Conservation (phyloP, 129 eudicot species). For the Flaveria robusta region DNA sequence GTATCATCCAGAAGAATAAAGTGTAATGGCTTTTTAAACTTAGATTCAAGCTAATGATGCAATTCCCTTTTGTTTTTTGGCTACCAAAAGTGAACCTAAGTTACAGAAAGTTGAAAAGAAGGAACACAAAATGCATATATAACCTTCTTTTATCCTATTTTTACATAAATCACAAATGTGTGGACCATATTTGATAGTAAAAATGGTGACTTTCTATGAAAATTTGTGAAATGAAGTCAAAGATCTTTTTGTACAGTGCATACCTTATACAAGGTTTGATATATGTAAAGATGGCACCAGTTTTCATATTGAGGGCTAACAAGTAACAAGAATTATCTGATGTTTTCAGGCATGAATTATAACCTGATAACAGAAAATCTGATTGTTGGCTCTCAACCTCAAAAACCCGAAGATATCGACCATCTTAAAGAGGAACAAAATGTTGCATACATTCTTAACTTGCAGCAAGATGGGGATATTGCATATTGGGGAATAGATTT, state of each 20-base stretch:
- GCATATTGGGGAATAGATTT: conserved; percentile 88
- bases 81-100: conserved; percentile 14
- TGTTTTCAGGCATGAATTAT: conserved; percentile 82
- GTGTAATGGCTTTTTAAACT: conserved; percentile 16
- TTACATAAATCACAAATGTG: not conserved
- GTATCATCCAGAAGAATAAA: conserved; percentile 18
- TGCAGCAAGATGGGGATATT: conserved; percentile 87
- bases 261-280: not conserved
- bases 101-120: not conserved
- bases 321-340: conserved; percentile 26
- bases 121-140: not conserved
- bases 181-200: not conserved
- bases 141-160: not conserved
- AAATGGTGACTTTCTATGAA: not conserved
- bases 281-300: not conserved
- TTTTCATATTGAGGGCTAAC: conserved; percentile 22
- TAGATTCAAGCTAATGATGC: not conserved
- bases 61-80: not conserved
- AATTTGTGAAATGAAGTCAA: not conserved
- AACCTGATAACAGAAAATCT: conserved; percentile 69
- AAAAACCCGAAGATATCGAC: conserved; percentile 81
- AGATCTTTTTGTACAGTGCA: not conserved
- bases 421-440: conserved; percentile 78
- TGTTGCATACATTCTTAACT: conserved; percentile 84
- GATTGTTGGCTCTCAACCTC: conserved; percentile 97